Evolutionary conservation across 352 stramenopile genomes (phyloP), one percentile per base, ranked within the genome.

Genomic region (Phytophthora pistaciae): DNA sequence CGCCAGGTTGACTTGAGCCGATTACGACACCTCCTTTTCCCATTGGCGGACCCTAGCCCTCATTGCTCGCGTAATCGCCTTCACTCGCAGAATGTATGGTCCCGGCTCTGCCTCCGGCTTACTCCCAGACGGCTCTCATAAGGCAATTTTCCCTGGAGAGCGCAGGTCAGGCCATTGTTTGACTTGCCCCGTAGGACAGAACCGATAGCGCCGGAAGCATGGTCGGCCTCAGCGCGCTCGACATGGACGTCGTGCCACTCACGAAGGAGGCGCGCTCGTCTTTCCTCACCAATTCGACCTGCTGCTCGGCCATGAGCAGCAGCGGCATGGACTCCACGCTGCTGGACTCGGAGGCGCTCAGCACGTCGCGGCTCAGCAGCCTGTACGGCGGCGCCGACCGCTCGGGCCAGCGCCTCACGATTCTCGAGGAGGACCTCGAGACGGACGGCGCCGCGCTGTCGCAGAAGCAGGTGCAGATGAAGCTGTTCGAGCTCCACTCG

Each of bases 281-380:
- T 1, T 88, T 81, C 61, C 74, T 91, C 52, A 83, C 74, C 33
- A 80, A 56, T 27, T 84, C 72, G 42, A 89, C 84, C 27, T 88
- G 72, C 64, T 87, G 70, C 58, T 84, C 82, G 33, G 77, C 60
- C 61, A 25, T 73, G 18, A 84, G 74, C 66, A 61, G 66, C 48
- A 59, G 72, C 27, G 60, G 72, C 54, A 70, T 70, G 52, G 79
- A 89, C 29, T 57, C 57, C 21, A 75, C 72, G n/a, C 62, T 74
- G n/a, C 50, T 78, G 46, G 80, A 88, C 63, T 68, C 75, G 54
- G 76, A 83, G 52, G 50, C 64, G 31, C 64, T 80, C 18, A 79
- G 65, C 62, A 72, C 55, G 23, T 74, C 76, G 36, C 72, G 76
- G 9, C 72, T 83, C 14, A 83, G 76, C 69, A 80, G 72, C 27